These are phyloP conservation scores for Diphasiastrum complanatum DNA, from an alignment of 83 land plant species.

Conservation along the genomic window DNA sequence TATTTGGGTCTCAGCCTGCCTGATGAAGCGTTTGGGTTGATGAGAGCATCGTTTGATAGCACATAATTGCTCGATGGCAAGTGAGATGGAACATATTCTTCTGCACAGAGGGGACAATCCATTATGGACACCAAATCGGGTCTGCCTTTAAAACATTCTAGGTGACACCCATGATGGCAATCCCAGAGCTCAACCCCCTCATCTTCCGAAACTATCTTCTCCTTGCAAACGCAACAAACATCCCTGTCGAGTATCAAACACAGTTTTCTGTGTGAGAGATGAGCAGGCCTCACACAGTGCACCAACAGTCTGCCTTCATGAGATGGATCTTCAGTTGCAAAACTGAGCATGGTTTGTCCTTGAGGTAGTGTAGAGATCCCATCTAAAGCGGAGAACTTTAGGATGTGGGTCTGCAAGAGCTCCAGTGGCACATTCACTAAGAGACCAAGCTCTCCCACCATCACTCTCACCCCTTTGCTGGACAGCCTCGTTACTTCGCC, in stretches of 20 bases:
- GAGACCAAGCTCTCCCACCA: constrained; percentile 19
- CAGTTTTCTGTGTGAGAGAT: constrained; percentile 24
- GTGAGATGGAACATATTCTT: no score
- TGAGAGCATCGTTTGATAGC: no score
- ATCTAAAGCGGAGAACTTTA: constrained; percentile 13
- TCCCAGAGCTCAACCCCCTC: no score
- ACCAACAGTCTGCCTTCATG: constrained; percentile 5
- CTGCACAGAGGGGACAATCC: no score
- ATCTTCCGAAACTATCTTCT: no score
- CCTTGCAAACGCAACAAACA: constrained; percentile 24
- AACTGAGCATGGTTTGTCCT: constrained; percentile 8
- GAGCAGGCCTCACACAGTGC: constrained; percentile 24
- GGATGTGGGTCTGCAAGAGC: constrained; percentile 19
- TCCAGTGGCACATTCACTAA: constrained; percentile 24
- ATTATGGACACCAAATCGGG: no score
- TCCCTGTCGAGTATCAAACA: background rate
- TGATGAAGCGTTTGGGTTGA: no score
- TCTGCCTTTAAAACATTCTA: no score
- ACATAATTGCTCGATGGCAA: no score
- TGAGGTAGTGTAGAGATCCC: constrained; percentile 4
- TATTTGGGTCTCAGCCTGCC: no score
- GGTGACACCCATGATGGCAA: no score
- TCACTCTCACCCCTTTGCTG: constrained; percentile 17
- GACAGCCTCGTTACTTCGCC: constrained; percentile 18
- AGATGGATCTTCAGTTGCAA: background rate